Evolutionary conservation across 1,284 basidiomycete species (phyloP).

Genomic region (Rhodofomes roseus): DNA sequence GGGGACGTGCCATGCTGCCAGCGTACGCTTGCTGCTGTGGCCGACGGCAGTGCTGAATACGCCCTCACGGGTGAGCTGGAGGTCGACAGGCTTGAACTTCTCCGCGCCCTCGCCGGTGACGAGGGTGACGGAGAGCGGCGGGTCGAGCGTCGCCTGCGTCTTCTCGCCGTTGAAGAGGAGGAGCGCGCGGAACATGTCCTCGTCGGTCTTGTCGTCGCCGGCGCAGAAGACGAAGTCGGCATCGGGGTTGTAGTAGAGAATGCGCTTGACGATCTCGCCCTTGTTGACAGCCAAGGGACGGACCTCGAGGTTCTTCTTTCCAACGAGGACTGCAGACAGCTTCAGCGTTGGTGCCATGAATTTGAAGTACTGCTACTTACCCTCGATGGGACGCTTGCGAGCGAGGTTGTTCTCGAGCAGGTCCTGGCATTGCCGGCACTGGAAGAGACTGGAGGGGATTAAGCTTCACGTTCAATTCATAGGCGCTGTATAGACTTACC

Average conservation of each 20-base stretch:
- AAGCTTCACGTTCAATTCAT: conserved; percentile 16
- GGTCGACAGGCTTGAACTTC: conserved; percentile 51
- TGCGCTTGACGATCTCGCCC: conserved; percentile 95
- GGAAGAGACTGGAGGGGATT: conserved; percentile 66
- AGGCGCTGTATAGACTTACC: conserved; percentile 47
- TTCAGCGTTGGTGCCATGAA: conserved; percentile 19
- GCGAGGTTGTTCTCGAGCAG: conserved; percentile 90
- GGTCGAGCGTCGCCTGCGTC: conserved; percentile 54
- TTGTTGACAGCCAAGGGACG: conserved; percentile 95
- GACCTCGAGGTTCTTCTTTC: conserved; percentile 98
- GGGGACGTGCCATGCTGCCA: conserved; percentile 88
- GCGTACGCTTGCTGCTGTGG: conserved; percentile 80
- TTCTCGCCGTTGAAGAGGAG: conserved; percentile 55
- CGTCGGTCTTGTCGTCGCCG: conserved; percentile 98
- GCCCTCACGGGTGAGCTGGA: conserved; percentile 63
- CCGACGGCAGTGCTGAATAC: conserved; percentile 89
- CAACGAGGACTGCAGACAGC: conserved; percentile 67
- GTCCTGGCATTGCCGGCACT: conserved; percentile 95
- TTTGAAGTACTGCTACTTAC: conserved; percentile 33
- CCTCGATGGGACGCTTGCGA: conserved; percentile 86
- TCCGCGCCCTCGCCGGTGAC: conserved; percentile 27
- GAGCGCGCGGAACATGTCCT: conserved; percentile 94
- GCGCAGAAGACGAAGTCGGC: conserved; percentile 96
- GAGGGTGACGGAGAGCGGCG: conserved; percentile 73
- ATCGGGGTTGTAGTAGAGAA: conserved; percentile 89